A percentile compares a stretch with the other conserved stretches of the same genome.
Conservation (phyloP, 441 rosid genomes). For the Jatropha podagrica region DNA sequence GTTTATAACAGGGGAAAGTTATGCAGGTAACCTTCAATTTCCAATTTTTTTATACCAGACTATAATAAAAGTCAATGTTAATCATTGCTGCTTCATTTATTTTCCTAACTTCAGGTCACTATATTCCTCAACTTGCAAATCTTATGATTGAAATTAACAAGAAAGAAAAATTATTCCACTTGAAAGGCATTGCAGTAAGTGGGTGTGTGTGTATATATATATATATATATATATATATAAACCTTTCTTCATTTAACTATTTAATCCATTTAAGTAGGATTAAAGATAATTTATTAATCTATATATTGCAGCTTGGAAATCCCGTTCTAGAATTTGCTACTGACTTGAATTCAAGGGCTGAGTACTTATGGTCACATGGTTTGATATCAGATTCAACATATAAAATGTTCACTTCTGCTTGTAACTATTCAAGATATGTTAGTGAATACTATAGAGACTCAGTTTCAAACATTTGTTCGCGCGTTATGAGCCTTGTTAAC, state of each 20-base stretch:
- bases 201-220: too few species aligned
- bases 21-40: constrained; percentile 62
- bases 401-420: constrained; percentile 79
- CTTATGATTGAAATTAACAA: constrained; percentile 73
- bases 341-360: constrained; percentile 92
- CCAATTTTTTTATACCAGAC: not conserved
- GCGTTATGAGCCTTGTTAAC: constrained; percentile 78
- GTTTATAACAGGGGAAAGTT: constrained; percentile 94
- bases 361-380: constrained; percentile 97
- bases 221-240: not conserved
- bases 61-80: constrained; percentile 2
- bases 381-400: constrained; percentile 82
- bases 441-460: constrained; percentile 87
- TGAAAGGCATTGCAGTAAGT: constrained; percentile 86
- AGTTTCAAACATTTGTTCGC: constrained; percentile 73
- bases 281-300: not conserved
- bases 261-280: not conserved
- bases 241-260: not conserved
- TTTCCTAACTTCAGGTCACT: constrained; percentile 59
- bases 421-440: constrained; percentile 93
- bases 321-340: constrained; percentile 85
- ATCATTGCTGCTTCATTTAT: not conserved
- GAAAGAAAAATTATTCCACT: constrained; percentile 65
- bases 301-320: constrained; percentile 72
- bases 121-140: constrained; percentile 89